Base-by-base conservation (phyloP, 2,329 filamentous ascomycete species). In the Phoma sp. region DNA sequence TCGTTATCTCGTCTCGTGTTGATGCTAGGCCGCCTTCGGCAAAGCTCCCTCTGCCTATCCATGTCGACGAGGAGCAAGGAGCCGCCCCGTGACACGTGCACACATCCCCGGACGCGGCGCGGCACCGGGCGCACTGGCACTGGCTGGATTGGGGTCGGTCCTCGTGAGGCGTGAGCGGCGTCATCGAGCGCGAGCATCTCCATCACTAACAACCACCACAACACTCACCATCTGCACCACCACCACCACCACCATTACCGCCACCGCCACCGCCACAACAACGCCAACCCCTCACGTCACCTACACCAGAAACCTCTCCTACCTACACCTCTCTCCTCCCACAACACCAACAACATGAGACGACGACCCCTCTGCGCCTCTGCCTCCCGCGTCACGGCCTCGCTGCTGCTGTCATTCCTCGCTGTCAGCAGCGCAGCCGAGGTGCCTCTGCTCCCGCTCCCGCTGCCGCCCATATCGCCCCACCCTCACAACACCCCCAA, bases 351-450 rank as follows among this genome's bases (percentile, higher is more conserved):
- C 37, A 67, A 35, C 36, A 75, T 75, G 73, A 67, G 64, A 35
- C 64, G 65, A 54, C 62, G 62, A 56, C 62, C 49, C 13, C 44
- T 57, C 38, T 74, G 71, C 77, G 77, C 73, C 63, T 89, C 88
- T 67, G 79, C 84, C 50, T 82, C 82, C 75, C 84, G 83, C 77
- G 83, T 89, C 63, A 88, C 88, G 13, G 83, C 86, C 49, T 80
- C 81, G 38, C 74, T 89, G 43, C 77, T 91, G 55, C 76, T 91
- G 59, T 88, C 87, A 22, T 86, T 90, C 76, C 82, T 92, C 48
- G 85, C 87, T 63, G 76, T 87, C 66, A 80, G 83, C 19, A 78
- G 53, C 41, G 69, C 70, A 76, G 54, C 75, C 4, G 67, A 72
- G 52, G 52, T 70, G 33, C 69, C 69, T 51, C 59, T 72, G 13